Conservation (phyloP, 306 rosid species). For the peach (Prunus persica) region Prunus_persica_NCBIv2 NC_034012.1:297001-297500, state of each 20-base stretch:
- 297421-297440: neutral
- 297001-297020: constrained; percentile 52
- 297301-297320: neutral
- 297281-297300: neutral
- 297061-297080: constrained; percentile 28
- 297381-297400: no score
- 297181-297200: neutral
- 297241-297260: neutral
- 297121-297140: neutral
- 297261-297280: neutral
- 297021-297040: constrained; percentile 52
- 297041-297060: constrained; percentile 27
- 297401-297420: neutral
- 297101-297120: neutral
- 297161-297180: constrained; percentile 1
- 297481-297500: neutral
- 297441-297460: constrained; percentile 11
- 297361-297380: neutral
- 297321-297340: no score
- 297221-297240: neutral
- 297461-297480: neutral
- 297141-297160: neutral
- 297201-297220: neutral
- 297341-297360: no score
- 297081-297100: constrained; percentile 28